Percentiles rank a stretch among this genome's conserved stretches.
phyloP scores from a whole-genome alignment of 2,329 filamentous ascomycete species.

The Colletotrichum incanum region DNA sequence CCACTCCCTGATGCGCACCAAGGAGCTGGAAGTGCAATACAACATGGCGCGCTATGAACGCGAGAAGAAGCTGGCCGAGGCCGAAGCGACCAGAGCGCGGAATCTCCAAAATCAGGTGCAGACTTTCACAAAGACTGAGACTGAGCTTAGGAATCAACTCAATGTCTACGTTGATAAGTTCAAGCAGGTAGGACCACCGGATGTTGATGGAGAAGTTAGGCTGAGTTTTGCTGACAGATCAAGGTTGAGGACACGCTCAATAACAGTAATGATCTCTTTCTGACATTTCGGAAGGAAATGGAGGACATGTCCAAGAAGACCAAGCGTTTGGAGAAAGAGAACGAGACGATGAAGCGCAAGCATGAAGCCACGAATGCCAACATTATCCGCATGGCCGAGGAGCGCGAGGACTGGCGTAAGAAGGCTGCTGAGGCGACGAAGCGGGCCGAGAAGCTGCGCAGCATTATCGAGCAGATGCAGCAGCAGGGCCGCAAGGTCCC shows the following conservation, averaged over 20 bases:
- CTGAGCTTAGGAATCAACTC: conserved; percentile 92
- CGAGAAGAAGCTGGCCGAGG: conserved; percentile 89
- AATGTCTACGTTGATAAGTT: conserved; percentile 99
- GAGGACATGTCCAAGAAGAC: conserved; percentile 99
- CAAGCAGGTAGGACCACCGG: conserved; percentile 83
- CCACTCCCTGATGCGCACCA: conserved; percentile 90
- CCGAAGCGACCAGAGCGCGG: conserved; percentile 83
- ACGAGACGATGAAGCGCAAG: conserved; percentile 90
- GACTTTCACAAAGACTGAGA: conserved; percentile 96
- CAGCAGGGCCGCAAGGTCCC: conserved; percentile 87
- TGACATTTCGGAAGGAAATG: conserved; percentile 99
- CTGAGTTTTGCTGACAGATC: conserved; percentile 47
- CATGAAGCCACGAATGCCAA: conserved; percentile 95
- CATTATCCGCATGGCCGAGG: conserved; percentile 97
- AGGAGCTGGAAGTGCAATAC: conserved; percentile 95
- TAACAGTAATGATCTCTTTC: conserved; percentile 97
- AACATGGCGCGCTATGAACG: conserved; percentile 91
- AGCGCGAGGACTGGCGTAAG: conserved; percentile 86
- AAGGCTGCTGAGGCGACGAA: conserved; percentile 67
- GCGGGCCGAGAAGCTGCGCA: conserved; percentile 93
- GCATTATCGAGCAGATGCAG: conserved; percentile 96
- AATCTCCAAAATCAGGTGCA: conserved; percentile 93
- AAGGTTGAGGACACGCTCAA: conserved; percentile 99
- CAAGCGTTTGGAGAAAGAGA: conserved; percentile 96
- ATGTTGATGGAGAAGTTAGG: conserved; percentile 5